A percentile compares a stretch with the other conserved stretches of the same genome.
Conservation (phyloP, 352 stramenopile species). For the Thalassiosira livingstoniorum region DNA sequence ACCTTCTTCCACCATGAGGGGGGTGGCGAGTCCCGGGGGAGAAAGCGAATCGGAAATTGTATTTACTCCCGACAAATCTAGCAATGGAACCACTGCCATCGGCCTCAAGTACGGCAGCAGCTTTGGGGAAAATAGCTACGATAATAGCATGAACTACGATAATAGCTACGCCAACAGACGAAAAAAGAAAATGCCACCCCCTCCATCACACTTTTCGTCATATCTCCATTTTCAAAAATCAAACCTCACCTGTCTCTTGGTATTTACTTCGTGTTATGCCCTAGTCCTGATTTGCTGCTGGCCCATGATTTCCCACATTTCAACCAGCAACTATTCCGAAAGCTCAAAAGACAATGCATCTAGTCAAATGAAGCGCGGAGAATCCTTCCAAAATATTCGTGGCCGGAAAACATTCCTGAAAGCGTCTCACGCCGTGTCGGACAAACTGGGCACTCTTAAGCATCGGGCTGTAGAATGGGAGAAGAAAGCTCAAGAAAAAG, state of each 20-base stretch:
- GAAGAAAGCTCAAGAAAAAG: conserved; percentile 21
- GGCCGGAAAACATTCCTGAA: conserved; percentile 30
- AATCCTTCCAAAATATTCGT: conserved; percentile 45
- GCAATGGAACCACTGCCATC: conserved; percentile 7
- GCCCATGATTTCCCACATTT: conserved; percentile 43
- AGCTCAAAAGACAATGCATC: conserved; percentile 24
- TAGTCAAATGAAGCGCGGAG: conserved; percentile 18
- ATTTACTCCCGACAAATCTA: not conserved
- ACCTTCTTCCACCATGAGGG: too few relatives aligned
- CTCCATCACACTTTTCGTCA: conserved; percentile 17
- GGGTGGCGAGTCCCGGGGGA: too few relatives aligned
- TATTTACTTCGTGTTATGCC: conserved; percentile 33
- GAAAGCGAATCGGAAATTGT: too few relatives aligned
- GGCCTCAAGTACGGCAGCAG: not conserved
- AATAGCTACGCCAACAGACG: not conserved
- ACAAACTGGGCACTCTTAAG: conserved; percentile 35
- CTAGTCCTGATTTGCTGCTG: conserved; percentile 47
- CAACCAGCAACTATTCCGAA: not conserved
- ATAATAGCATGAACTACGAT: not conserved
- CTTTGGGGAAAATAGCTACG: not conserved
- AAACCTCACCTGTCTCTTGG: conserved; percentile 18
- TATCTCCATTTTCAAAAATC: conserved; percentile 43
- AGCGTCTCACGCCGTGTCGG: conserved; percentile 10
- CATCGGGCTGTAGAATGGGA: conserved; percentile 37
- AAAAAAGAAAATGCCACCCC: not conserved